Evolutionary conservation across 257 asterid species (phyloP).

Genomic region (Vinca minor): DNA sequence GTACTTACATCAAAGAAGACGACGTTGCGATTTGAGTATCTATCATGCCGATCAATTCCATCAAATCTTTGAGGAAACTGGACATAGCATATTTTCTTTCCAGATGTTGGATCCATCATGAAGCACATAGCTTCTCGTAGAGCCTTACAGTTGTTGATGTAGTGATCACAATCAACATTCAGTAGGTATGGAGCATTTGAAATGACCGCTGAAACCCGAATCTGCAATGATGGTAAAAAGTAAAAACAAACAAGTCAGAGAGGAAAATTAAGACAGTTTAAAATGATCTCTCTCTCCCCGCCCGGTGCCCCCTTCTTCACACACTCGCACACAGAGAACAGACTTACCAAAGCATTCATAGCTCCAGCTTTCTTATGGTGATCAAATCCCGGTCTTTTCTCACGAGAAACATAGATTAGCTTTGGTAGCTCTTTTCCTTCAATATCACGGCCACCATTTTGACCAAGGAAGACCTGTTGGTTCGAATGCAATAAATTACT

Average conservation of each 20-base stretch:
- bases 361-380: constrained; percentile 99
- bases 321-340: neutral
- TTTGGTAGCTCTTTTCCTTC: constrained; percentile 91
- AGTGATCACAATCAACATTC: constrained; percentile 98
- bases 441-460: constrained; percentile 68
- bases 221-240: constrained; percentile 30
- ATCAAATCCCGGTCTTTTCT: constrained; percentile 94
- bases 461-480: constrained; percentile 84
- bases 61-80: constrained; percentile 97
- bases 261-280: neutral
- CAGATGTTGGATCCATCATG: constrained; percentile 99
- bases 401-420: constrained; percentile 94
- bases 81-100: constrained; percentile 93
- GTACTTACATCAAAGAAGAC: constrained; percentile 85
- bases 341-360: constrained; percentile 84
- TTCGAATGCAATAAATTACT: constrained; percentile 9
- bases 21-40: constrained; percentile 91
- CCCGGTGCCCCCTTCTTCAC: too few relatives aligned
- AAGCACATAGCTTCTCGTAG: constrained; percentile 96
- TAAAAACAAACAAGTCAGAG: constrained; percentile 11
- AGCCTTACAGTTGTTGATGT: constrained; percentile 92
- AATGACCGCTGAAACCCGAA: constrained; percentile 91
- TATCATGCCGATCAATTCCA: constrained; percentile 89
- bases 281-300: neutral
- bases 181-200: constrained; percentile 92